Percentiles rank a stretch among this genome's conserved stretches.
These are phyloP conservation scores for Pythium sp. DNA, from an alignment of 352 stramenopile genomes.

Conservation along the genomic window DNA sequence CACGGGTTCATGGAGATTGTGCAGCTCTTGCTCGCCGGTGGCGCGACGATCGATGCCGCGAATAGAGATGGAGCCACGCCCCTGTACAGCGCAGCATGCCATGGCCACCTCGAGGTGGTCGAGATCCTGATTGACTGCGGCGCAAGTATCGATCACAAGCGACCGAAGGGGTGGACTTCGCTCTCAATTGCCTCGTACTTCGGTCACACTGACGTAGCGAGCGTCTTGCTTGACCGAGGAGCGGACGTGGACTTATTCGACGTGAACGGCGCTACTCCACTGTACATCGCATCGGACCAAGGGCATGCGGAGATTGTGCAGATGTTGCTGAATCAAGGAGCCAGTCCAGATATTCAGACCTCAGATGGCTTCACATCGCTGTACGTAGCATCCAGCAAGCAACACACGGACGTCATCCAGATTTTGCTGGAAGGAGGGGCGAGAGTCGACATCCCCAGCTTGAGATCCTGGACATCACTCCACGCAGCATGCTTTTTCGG, in stretches of 20 bases:
- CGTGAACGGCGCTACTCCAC: neutral
- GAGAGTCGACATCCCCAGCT: neutral
- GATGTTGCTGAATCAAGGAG: neutral
- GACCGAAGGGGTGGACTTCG: neutral
- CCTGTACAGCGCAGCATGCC: neutral
- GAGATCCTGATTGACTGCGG: neutral
- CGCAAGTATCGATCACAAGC: neutral
- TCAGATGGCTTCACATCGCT: neutral
- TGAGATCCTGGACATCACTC: neutral
- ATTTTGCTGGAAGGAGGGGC: neutral
- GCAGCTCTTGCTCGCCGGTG: neutral
- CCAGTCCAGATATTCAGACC: neutral
- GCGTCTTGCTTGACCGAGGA: neutral
- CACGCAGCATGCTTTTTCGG: neutral
- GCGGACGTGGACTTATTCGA: neutral
- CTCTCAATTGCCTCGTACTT: neutral
- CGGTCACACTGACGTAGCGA: neutral
- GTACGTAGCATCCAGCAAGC: neutral
- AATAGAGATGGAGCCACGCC: neutral
- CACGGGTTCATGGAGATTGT: neutral
- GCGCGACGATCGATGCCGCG: neutral
- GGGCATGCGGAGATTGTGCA: constrained; percentile 1
- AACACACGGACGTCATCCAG: neutral
- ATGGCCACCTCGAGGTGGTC: neutral
- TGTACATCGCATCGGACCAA: neutral